phyloP scores from a whole-genome alignment of 2,329 filamentous ascomycete genomes.

The Aspergillus chevalieri region DNA sequence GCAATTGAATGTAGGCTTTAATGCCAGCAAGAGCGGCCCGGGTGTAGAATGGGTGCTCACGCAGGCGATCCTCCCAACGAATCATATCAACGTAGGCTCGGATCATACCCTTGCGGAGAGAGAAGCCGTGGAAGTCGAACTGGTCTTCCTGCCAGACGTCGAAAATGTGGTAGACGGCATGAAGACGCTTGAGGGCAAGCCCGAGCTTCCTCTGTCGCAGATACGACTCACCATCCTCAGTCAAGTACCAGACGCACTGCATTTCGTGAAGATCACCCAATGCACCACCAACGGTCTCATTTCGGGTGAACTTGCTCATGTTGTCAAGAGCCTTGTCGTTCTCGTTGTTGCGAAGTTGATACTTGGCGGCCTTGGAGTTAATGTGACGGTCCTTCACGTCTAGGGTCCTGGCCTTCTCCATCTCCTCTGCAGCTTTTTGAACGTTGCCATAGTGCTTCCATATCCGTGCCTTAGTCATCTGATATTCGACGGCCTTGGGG shows the following conservation, averaged over 20 bases:
- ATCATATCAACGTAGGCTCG: slow-evolving; percentile 94
- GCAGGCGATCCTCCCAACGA: slow-evolving; percentile 85
- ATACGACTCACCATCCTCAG: slow-evolving; percentile 88
- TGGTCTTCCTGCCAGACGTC: slow-evolving; percentile 98
- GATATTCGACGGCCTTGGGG: slow-evolving; percentile 77
- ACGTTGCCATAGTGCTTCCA: slow-evolving; percentile 82
- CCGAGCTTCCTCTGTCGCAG: slow-evolving; percentile 74
- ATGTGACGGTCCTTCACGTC: slow-evolving; percentile 93
- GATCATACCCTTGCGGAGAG: slow-evolving; percentile 91
- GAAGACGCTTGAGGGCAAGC: slow-evolving; percentile 86
- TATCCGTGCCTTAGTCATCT: slow-evolving; percentile 93
- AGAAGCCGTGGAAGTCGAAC: slow-evolving; percentile 98
- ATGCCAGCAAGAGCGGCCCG: slow-evolving; percentile 76
- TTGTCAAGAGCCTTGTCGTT: slow-evolving; percentile 80
- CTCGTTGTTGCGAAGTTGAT: slow-evolving; percentile 87
- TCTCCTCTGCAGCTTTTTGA: slow-evolving; percentile 72
- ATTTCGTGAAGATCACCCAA: slow-evolving; percentile 90
- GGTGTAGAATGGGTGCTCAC: slow-evolving; percentile 89
- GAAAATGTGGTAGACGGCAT: slow-evolving; percentile 83
- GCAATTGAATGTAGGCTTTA: slow-evolving; percentile 69
- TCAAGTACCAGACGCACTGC: slow-evolving; percentile 97
- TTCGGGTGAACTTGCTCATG: slow-evolving; percentile 88
- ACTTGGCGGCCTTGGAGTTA: slow-evolving; percentile 97
- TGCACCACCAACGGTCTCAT: slow-evolving; percentile 80
- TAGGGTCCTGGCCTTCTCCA: slow-evolving; percentile 79